phyloP scores from a whole-genome alignment of 2,329 filamentous ascomycete genomes.

The Tolypocladium cylindrosporum region DNA sequence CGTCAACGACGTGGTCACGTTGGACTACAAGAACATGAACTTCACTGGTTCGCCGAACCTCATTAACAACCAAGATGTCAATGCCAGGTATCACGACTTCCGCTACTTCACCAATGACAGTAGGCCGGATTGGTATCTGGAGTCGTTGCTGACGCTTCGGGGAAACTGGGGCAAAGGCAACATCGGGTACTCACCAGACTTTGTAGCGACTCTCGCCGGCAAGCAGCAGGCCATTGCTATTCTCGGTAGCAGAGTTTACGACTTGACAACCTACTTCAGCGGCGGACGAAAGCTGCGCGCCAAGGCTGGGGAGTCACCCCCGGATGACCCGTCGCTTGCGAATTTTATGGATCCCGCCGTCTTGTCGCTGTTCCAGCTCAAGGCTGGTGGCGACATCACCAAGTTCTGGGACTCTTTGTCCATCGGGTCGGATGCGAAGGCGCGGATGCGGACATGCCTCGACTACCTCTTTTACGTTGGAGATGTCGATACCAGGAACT shows the following conservation, averaged over 20 bases:
- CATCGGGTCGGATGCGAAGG: conserved; percentile 45
- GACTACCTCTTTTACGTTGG: conserved; percentile 94
- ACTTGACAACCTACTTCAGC: conserved; percentile 72
- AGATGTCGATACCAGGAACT: conserved; percentile 84
- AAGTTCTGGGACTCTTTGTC: conserved; percentile 69
- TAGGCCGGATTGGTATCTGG: conserved; percentile 83
- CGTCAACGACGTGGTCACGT: conserved; percentile 61
- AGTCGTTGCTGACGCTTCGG: conserved; percentile 73
- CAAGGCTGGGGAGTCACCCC: conserved; percentile 38
- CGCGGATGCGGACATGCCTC: conserved; percentile 70
- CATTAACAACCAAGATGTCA: conserved; percentile 57
- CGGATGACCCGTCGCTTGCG: conserved; percentile 39
- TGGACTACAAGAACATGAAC: conserved; percentile 77
- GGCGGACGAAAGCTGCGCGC: conserved; percentile 61
- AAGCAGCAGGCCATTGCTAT: conserved; percentile 64
- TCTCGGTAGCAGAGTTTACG: conserved; percentile 72
- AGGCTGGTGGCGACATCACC: conserved; percentile 69
- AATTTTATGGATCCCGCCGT: conserved; percentile 77
- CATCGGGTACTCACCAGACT: conserved; percentile 71
- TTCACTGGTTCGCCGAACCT: conserved; percentile 55
- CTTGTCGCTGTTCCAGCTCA: conserved; percentile 64
- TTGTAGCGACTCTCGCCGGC: conserved; percentile 59
- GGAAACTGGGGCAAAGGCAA: conserved; percentile 76
- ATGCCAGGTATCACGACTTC: conserved; percentile 87
- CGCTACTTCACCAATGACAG: conserved; percentile 71